Evolutionary conservation across 805 yeast genomes (phyloP).

Genomic region (Metschnikowia gelsemii): DNA sequence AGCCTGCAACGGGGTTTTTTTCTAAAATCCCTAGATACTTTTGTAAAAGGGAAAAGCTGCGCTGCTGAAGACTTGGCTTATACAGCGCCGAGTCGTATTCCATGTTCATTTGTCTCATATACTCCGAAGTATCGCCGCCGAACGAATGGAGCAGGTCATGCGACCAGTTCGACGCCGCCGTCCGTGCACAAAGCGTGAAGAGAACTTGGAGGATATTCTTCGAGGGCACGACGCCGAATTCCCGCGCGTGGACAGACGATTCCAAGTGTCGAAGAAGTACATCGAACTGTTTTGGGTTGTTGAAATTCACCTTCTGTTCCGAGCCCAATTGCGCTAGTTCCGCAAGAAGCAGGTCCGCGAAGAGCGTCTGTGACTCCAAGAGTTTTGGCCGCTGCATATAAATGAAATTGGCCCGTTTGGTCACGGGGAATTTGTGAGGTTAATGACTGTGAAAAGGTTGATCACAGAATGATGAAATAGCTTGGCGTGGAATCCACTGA

Average conservation of each 20-base stretch:
- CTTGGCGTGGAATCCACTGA: neutral
- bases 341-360: constrained; percentile 25
- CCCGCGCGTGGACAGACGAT: constrained; percentile 11
- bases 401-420: no score
- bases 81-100: constrained; percentile 22
- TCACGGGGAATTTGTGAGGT: no score
- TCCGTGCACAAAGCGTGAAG: constrained; percentile 33
- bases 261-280: constrained; percentile 30
- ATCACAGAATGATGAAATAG: neutral
- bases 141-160: constrained; percentile 23
- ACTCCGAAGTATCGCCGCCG: constrained; percentile 23
- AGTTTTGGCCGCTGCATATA: constrained; percentile 2
- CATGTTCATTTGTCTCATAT: constrained; percentile 20
- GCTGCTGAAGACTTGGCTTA: constrained; percentile 24
- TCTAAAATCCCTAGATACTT: constrained; percentile 13
- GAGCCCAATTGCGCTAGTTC: constrained; percentile 19
- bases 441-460: neutral
- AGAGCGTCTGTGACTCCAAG: constrained; percentile 20
- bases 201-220: constrained; percentile 28
- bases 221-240: constrained; percentile 27
- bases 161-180: constrained; percentile 29
- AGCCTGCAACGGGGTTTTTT: neutral
- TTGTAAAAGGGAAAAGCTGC: constrained; percentile 20
- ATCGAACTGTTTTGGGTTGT: constrained; percentile 30
- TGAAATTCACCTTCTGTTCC: constrained; percentile 23